phyloP scores from a whole-genome alignment of 192 early-diverging fungal species.

The Entomortierella parvispora region DNA sequence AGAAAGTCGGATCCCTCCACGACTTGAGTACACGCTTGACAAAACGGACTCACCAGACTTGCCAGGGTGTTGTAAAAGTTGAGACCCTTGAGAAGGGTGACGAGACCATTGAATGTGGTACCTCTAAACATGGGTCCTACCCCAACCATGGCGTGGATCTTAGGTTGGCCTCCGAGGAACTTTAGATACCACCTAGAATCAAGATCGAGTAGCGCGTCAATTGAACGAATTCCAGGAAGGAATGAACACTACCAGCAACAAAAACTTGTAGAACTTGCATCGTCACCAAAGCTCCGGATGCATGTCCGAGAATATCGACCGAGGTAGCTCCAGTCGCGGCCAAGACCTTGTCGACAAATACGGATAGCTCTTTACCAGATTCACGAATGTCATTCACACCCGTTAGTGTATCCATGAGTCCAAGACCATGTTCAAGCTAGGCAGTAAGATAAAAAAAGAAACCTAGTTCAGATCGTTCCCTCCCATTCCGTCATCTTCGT shows the following conservation, averaged over 20 bases:
- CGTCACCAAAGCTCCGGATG: background rate
- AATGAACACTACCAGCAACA: background rate
- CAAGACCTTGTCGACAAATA: constrained; percentile 4
- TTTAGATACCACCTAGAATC: background rate
- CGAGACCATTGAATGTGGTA: background rate
- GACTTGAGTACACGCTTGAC: constrained; percentile 2
- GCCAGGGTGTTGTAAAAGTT: constrained; percentile 7
- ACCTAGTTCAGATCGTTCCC: no score
- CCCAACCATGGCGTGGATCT: background rate
- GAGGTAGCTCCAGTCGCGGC: background rate
- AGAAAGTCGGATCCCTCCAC: background rate
- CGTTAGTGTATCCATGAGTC: background rate
- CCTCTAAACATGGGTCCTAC: background rate
- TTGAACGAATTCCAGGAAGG: background rate
- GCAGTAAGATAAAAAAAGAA: background rate
- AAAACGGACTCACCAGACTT: background rate
- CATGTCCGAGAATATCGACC: constrained; percentile 8
- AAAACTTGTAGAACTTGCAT: background rate
- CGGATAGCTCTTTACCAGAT: background rate
- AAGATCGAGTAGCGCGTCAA: background rate
- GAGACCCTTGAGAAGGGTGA: background rate
- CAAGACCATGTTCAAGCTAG: constrained; percentile 5
- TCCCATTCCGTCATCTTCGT: no score
- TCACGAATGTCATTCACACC: constrained; percentile 9
- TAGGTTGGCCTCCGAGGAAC: background rate